Evolutionary conservation across 305 asterid species (phyloP).

Genomic region (Salvia sclarea): DNA sequence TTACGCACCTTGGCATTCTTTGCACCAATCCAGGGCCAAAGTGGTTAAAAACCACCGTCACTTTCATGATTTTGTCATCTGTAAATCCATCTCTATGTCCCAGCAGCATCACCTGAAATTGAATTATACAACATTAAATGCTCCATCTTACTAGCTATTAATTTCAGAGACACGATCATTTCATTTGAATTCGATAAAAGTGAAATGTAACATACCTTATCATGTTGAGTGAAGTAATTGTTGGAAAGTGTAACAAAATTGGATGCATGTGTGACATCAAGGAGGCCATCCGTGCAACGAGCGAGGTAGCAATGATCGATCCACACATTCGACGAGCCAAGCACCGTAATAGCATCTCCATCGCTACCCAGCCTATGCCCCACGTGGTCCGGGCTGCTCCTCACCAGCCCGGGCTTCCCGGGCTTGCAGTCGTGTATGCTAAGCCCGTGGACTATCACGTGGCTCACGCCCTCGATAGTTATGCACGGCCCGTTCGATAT

Average conservation of each 20-base stretch:
- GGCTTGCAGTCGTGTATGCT: constrained; percentile 66
- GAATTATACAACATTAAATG: not conserved
- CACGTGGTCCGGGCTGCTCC: constrained; percentile 46
- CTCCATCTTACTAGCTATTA: no score
- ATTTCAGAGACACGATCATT: no score
- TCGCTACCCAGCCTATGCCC: constrained; percentile 53
- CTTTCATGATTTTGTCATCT: constrained; percentile 61
- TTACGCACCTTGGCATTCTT: constrained; percentile 74
- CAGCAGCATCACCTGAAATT: constrained; percentile 61
- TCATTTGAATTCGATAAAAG: no score
- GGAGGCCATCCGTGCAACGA: constrained; percentile 53
- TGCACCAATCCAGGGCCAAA: constrained; percentile 70
- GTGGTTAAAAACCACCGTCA: constrained; percentile 62
- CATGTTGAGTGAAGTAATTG: constrained; percentile 61
- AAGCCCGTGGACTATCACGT: constrained; percentile 64
- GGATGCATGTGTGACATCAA: constrained; percentile 58
- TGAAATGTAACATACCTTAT: constrained; percentile 40
- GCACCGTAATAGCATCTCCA: constrained; percentile 54
- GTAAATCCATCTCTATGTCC: constrained; percentile 56
- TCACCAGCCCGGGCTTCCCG: constrained; percentile 48
- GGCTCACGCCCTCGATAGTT: constrained; percentile 44
- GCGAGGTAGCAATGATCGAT: constrained; percentile 65
- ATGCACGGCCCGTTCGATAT: constrained; percentile 62
- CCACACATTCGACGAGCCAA: constrained; percentile 52
- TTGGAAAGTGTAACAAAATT: constrained; percentile 52